phyloP scores from a whole-genome alignment of 805 yeast species.

The Nadsonia fulvescens region DNA sequence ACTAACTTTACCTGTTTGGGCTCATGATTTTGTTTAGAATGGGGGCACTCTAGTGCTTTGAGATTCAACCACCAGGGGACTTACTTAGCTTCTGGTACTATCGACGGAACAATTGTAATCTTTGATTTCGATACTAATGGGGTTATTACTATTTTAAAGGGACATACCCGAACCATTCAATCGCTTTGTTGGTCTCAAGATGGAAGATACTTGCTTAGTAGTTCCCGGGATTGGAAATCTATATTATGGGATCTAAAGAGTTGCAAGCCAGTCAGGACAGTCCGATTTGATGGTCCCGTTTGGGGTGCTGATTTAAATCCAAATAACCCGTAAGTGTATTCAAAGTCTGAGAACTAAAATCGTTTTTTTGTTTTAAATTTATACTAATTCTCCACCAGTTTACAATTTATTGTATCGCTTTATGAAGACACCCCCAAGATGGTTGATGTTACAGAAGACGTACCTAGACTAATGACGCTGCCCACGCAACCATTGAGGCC shows the following conservation, averaged over 20 bases:
- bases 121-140: slow-evolving; percentile 54
- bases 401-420: slow-evolving; percentile 50
- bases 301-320: slow-evolving; percentile 55
- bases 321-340: slow-evolving; percentile 13
- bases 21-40: slow-evolving; percentile 12
- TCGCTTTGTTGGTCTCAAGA: slow-evolving; percentile 54
- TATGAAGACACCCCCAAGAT: slow-evolving; percentile 42
- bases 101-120: slow-evolving; percentile 55
- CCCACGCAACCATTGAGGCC: slow-evolving; percentile 4
- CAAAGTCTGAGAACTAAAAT: background rate
- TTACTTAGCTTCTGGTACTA: slow-evolving; percentile 65
- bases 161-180: slow-evolving; percentile 59
- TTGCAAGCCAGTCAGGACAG: slow-evolving; percentile 23
- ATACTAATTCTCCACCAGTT: too few relatives aligned
- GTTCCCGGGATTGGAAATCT: slow-evolving; percentile 70
- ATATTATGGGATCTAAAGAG: slow-evolving; percentile 60
- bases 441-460: slow-evolving; percentile 22
- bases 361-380: slow-evolving; percentile 4
- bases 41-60: slow-evolving; percentile 41
- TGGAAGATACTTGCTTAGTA: slow-evolving; percentile 49
- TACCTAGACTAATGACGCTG: slow-evolving; percentile 3
- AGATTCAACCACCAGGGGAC: slow-evolving; percentile 63
- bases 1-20: too few relatives aligned
- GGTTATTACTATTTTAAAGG: slow-evolving; percentile 35
- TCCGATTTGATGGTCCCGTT: slow-evolving; percentile 48